Evolutionary conservation across 345 rosid genomes (phyloP), one percentile per base, ranked within the genome.

Genomic region (Gossypioides kirkii): DNA sequence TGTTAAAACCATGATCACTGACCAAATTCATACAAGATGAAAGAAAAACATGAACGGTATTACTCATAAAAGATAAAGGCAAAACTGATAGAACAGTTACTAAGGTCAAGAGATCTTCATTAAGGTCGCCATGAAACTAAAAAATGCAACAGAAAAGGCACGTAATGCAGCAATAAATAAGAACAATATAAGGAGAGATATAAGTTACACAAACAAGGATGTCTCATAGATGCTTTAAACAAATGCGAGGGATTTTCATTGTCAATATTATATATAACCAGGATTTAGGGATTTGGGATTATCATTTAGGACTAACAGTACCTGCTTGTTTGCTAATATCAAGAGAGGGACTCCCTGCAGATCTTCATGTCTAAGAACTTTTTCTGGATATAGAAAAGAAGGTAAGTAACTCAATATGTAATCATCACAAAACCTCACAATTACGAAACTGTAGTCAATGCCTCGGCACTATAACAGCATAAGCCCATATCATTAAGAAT

Each of bases 321-420:
- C 98, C 91, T 90, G 99, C 74, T 96, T 96, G 88, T 96, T 96
- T 74, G 98, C 98, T 77, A 96, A 77, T 54, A 96, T 89, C 82
- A 96, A 54, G 65, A 96, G 88, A 55, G 99, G 98, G 13, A 95
- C 98, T 76, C 98, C 99, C 84, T 80, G 91, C 88, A 96, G 82
- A 75, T 96, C 99, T 76, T 96, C 98, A 53, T 96, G 91, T 78
- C 97, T 90, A 63, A 93, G 91, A 73, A 91, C 93, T 80, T 96
- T 96, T 72, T 94, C 97, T 91, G 87, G 70, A 68, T 58, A 38
- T 67, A 61, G 77, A 70, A 32, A 49, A 70, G 20, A 59, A 47
- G 17, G 61, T 7, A 70, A 77, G 68, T 18, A 42, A 36, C 69
- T 56, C 71, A 59, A 11, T 18, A 9, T 55, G 26, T 14, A 38